Evolutionary conservation across 2,329 filamentous ascomycete species (phyloP).

Genomic region (Colletotrichum tanaceti): DNA sequence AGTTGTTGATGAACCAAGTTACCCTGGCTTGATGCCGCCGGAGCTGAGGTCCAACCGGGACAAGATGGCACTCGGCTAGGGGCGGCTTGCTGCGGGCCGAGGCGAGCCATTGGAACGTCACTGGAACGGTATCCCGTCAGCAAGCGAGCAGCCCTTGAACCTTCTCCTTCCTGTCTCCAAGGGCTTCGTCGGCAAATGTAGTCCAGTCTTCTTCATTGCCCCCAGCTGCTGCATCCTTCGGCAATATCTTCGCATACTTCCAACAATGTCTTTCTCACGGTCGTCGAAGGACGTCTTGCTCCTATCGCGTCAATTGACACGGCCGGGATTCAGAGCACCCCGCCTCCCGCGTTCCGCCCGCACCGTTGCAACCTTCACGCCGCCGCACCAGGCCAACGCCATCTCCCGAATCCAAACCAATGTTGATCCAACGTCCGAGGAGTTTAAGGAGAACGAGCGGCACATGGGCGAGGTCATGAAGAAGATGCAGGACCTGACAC

Average conservation of each 20-base stretch:
- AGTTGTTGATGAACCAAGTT: constrained; percentile 31
- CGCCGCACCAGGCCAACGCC: constrained; percentile 82
- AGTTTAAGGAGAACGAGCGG: constrained; percentile 83
- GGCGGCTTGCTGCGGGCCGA: constrained; percentile 58
- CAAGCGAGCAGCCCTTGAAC: constrained; percentile 39
- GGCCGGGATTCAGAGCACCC: constrained; percentile 42
- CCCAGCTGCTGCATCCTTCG: constrained; percentile 38
- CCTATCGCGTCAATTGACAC: constrained; percentile 57
- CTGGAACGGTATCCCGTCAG: constrained; percentile 38
- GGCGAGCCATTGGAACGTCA: constrained; percentile 42
- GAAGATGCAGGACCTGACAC: constrained; percentile 76
- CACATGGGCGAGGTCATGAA: constrained; percentile 81
- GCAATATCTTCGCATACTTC: constrained; percentile 31
- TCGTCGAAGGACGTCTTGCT: constrained; percentile 58
- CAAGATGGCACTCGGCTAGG: constrained; percentile 50
- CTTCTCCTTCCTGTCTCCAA: constrained; percentile 24
- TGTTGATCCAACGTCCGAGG: constrained; percentile 80
- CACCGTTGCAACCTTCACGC: constrained; percentile 79
- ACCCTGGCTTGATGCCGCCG: constrained; percentile 32
- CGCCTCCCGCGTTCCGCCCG: constrained; percentile 50
- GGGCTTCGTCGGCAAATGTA: constrained; percentile 44
- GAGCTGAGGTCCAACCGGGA: constrained; percentile 41
- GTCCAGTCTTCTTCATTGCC: constrained; percentile 25
- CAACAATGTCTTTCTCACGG: constrained; percentile 60
- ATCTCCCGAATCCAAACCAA: constrained; percentile 82